Evolutionary conservation across 495 filamentous ascomycete genomes (phyloP).

Genomic region (Neurospora terricola): DNA sequence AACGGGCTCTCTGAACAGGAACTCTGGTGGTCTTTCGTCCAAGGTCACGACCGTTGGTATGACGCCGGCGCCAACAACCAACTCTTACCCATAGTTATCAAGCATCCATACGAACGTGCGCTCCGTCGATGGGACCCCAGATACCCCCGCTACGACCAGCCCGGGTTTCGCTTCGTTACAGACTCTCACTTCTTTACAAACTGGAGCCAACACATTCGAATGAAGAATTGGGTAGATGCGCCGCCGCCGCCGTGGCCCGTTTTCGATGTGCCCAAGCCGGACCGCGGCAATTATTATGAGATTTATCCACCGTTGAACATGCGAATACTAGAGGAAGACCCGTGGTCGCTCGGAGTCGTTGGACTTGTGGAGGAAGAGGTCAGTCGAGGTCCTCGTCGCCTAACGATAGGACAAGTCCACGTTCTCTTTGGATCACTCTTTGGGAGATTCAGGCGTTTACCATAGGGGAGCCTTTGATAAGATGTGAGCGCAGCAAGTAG

Average conservation of each 20-base stretch:
- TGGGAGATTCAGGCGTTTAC: too few species aligned
- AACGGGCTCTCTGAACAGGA: background rate
- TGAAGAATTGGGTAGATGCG: background rate
- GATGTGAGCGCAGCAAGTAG: background rate
- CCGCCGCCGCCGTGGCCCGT: background rate
- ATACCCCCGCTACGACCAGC: background rate
- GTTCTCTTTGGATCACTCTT: too few species aligned
- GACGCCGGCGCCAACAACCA: background rate
- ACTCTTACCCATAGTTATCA: too few species aligned
- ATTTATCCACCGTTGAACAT: background rate
- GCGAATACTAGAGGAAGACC: background rate
- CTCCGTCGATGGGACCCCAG: background rate
- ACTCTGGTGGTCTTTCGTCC: background rate
- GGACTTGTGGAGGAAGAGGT: background rate
- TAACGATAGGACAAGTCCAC: background rate
- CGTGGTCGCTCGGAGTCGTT: background rate
- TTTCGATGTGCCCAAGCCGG: background rate
- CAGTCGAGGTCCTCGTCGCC: background rate
- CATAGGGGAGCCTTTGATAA: background rate
- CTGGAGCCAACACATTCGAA: too few species aligned
- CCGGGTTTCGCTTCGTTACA: background rate
- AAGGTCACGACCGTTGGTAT: background rate
- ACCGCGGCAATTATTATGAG: background rate
- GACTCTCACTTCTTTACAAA: too few species aligned
- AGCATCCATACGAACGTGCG: background rate